These are phyloP conservation scores for Saccharomycopsis guyanensis DNA, from an alignment of 805 yeast genomes.

Conservation along the genomic window DNA sequence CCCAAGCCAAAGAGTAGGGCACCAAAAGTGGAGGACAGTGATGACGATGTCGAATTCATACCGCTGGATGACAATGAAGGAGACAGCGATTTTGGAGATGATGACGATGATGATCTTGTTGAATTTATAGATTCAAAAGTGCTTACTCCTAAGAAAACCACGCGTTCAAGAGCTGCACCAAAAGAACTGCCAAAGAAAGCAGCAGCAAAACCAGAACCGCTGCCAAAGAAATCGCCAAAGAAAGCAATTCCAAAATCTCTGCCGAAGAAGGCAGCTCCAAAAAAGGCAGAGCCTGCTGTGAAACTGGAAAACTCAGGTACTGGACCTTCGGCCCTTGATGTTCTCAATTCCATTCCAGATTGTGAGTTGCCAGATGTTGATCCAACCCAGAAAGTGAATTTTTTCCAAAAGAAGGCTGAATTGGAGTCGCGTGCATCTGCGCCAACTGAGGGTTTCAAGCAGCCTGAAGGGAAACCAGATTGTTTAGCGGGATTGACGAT, in stretches of 20 bases:
- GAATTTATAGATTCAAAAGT: constrained; percentile 4
- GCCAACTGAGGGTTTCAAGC: constrained; percentile 31
- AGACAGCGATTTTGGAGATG: constrained; percentile 8
- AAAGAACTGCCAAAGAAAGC: constrained; percentile 22
- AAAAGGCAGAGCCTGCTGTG: constrained; percentile 25
- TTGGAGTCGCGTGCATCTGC: constrained; percentile 26
- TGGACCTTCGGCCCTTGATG: constrained; percentile 45
- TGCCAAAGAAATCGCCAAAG: constrained; percentile 26
- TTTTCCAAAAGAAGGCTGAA: constrained; percentile 40
- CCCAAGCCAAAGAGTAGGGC: neutral
- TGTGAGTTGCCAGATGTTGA: constrained; percentile 51
- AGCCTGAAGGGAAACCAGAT: constrained; percentile 80
- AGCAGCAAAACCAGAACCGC: too few species aligned
- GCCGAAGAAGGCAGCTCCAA: constrained; percentile 24
- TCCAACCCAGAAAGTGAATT: constrained; percentile 44
- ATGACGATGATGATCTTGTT: constrained; percentile 1
- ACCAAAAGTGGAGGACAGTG: constrained; percentile 24
- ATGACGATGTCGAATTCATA: constrained; percentile 22
- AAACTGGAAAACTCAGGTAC: constrained; percentile 19
- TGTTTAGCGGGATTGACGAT: constrained; percentile 85
- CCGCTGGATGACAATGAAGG: constrained; percentile 3
- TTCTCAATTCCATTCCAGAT: constrained; percentile 62
- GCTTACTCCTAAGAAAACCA: neutral
- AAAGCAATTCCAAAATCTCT: too few species aligned
- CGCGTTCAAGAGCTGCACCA: neutral